Evolutionary conservation across 495 filamentous ascomycete genomes (phyloP).

Genomic region (Penicillium longicatenatum): DNA sequence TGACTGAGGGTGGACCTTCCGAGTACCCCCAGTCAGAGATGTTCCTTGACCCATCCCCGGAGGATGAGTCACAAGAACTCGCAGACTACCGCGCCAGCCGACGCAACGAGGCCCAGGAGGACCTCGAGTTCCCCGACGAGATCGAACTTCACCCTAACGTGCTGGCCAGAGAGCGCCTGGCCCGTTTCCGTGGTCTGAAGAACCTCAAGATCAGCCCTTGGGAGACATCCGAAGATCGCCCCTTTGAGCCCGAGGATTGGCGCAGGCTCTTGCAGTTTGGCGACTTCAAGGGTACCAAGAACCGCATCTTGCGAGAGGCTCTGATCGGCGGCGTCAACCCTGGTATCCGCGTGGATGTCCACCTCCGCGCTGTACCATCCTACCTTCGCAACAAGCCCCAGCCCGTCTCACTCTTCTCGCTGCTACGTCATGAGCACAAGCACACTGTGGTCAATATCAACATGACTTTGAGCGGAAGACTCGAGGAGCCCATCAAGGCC

Average conservation of each 20-base stretch:
- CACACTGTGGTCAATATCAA: conserved; percentile 82
- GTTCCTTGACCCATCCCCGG: conserved; percentile 83
- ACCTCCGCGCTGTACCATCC: conserved; percentile 73
- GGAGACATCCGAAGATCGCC: conserved; percentile 83
- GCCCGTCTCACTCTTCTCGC: conserved; percentile 74
- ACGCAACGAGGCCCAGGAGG: conserved; percentile 77
- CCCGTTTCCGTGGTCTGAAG: conserved; percentile 87
- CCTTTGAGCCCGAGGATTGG: conserved; percentile 89
- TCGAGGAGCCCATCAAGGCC: conserved; percentile 72
- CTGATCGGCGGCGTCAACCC: conserved; percentile 81
- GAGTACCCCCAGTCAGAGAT: conserved; percentile 90
- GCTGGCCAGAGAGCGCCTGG: conserved; percentile 78
- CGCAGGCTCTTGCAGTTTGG: conserved; percentile 76
- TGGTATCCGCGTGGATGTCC: conserved; percentile 77
- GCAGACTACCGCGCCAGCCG: conserved; percentile 77
- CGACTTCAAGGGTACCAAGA: conserved; percentile 81
- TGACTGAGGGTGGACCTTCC: conserved; percentile 77
- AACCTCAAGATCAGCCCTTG: conserved; percentile 81
- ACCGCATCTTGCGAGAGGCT: conserved; percentile 73
- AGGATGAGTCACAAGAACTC: conserved; percentile 79
- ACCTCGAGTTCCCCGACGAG: conserved; percentile 95
- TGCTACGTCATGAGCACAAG: conserved; percentile 94
- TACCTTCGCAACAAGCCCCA: conserved; percentile 56
- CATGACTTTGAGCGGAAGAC: conserved; percentile 74
- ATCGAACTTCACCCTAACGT: conserved; percentile 91